A percentile compares a stretch with the other conserved stretches of the same genome.
phyloP scores from a whole-genome alignment of 305 asterid genomes.

The Fraxinus velutina region DNA sequence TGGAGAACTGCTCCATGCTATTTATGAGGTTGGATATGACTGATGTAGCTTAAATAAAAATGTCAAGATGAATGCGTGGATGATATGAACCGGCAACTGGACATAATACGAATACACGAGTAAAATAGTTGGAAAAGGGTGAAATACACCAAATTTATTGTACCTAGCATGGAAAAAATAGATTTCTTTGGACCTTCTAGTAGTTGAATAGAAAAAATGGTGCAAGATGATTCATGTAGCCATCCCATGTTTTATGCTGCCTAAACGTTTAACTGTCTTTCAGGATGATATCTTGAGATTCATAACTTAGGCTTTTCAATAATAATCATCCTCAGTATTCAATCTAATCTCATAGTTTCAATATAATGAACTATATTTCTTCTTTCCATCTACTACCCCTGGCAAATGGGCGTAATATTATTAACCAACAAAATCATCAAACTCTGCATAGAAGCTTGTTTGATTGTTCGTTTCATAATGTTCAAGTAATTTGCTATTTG shows the following conservation, averaged over 20 bases:
- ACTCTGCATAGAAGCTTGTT: neutral
- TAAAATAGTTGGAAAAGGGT: neutral
- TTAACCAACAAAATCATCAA: neutral
- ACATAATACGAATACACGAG: neutral
- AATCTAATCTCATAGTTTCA: neutral
- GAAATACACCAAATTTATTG: neutral
- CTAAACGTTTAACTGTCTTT: neutral
- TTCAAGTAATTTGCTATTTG: slow-evolving; percentile 4
- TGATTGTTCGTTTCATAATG: neutral
- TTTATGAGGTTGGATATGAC: neutral
- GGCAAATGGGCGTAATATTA: neutral
- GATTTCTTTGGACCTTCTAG: neutral
- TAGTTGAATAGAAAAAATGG: neutral
- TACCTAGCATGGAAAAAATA: neutral
- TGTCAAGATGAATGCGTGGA: neutral
- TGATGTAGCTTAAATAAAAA: neutral
- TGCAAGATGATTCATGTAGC: neutral
- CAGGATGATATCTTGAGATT: neutral
- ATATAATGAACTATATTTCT: neutral
- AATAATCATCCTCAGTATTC: neutral
- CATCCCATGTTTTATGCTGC: neutral
- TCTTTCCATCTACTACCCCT: neutral
- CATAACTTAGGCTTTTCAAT: neutral
- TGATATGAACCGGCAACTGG: neutral
- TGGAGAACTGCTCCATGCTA: neutral